These are phyloP conservation scores for Ceratocystis colombiana DNA, from an alignment of 2,329 filamentous ascomycete species.

Conservation along the genomic window DNA sequence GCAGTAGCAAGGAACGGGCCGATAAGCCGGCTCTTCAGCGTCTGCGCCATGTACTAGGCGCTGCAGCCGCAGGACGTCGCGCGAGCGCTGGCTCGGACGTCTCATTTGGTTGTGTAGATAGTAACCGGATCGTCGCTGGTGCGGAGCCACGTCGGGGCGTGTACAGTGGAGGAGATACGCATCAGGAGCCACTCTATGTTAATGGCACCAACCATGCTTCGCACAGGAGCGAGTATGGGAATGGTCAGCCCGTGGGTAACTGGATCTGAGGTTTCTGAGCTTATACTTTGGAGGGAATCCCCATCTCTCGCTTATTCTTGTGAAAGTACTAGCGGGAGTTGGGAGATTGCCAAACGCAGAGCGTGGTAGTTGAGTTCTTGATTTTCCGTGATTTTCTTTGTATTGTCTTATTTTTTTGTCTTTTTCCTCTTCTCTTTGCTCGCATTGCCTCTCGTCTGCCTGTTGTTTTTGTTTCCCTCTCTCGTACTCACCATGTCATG, in stretches of 20 bases:
- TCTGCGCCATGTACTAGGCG: background rate
- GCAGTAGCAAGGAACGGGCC: conserved; percentile 2
- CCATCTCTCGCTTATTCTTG: no score
- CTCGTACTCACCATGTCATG: background rate
- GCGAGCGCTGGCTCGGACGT: conserved; percentile 6
- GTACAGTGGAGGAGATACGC: background rate
- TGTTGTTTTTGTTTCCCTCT: background rate
- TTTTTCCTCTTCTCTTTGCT: background rate
- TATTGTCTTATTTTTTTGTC: background rate
- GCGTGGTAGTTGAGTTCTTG: no score
- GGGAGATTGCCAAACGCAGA: no score
- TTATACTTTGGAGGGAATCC: no score
- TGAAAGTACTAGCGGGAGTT: no score
- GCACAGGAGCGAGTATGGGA: conserved; percentile 1
- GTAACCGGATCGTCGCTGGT: conserved; percentile 18
- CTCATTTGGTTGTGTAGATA: conserved; percentile 25
- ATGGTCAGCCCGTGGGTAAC: background rate
- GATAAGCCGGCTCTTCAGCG: background rate
- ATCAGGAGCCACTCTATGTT: background rate
- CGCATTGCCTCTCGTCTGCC: background rate
- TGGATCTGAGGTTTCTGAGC: background rate
- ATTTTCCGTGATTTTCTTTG: background rate
- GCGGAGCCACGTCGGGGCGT: background rate
- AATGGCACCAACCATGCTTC: conserved; percentile 18
- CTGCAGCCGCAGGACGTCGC: background rate